Base-by-base conservation (phyloP, 768 basidiomycete species). In the Rhodotorula sphaerocarpa region DNA sequence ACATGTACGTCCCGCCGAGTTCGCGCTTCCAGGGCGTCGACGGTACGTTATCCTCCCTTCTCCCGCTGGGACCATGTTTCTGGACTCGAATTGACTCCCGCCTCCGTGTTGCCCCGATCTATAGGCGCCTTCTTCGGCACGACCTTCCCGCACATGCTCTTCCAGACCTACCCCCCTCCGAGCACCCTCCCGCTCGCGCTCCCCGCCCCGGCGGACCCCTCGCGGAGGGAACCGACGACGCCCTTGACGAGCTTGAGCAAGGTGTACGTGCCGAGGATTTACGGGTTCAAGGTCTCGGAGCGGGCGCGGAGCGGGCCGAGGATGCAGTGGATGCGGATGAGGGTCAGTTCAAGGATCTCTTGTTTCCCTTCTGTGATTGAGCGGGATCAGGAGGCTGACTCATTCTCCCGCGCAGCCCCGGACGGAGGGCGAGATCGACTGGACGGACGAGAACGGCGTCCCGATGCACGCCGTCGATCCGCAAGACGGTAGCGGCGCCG, bases 41-140 rank as follows among this genome's bases (percentile, higher is more conserved):
- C 76, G 95, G 92, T 88, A 72, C 71, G 84, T 77, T 45, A 34
- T 53, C 16, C 33, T 30, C 53, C 52, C 41, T 59, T 2, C 34
- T 39, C 28, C 20, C 31, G 41, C 30, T 33, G 12, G n/a, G n/a
- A n/a, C n/a, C n/a, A n/a, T n/a, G n/a, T n/a, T n/a, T n/a, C n/a
- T n/a, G n/a, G n/a, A 12, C 48, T 15, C 3, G 5, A 30, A 31
- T 11, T n/a, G 15, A 12, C n/a, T n/a, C 34, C 3, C 50, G 7
- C 31, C 30, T 9, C 5, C 25, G n/a, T 20, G 20, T 11, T 6
- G 10, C 16, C 39, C 18, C 42, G 0, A 7, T 23, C 41, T 18
- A 7, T 39, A 96, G 92, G 93, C 66, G 95, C 95, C 16, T 99
- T 96, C 79, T 99, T 99, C 78, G 95, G 95, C 27, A 97, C 93